Conservation (phyloP, 139 green algal genomes). For the Chlamydomonas applanata region DNA sequence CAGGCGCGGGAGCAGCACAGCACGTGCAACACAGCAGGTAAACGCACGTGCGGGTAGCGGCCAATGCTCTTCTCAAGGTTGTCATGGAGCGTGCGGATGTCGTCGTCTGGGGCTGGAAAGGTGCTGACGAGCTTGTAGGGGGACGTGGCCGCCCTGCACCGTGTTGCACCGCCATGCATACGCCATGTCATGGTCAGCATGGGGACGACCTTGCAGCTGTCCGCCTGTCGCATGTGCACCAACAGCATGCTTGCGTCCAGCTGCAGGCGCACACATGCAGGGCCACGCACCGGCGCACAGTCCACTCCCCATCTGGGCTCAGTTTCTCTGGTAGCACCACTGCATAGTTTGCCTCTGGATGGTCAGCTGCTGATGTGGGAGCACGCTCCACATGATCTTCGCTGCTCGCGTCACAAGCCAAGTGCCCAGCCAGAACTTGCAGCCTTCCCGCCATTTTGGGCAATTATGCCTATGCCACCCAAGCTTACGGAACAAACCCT, state of each 20-base stretch:
- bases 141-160: conserved; percentile 57
- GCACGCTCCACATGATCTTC: neutral
- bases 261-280: no score
- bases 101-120: conserved; percentile 69
- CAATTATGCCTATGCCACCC: no score
- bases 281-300: conserved; percentile 67
- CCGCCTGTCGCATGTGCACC: no score
- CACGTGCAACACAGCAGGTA: no score
- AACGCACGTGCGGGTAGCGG: conserved; percentile 63
- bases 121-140: conserved; percentile 73
- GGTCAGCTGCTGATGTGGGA: neutral
- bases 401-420: neutral
- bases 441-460: no score
- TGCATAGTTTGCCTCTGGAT: conserved; percentile 19
- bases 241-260: no score
- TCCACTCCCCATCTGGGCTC: conserved; percentile 59
- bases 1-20: no score
- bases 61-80: conserved; percentile 73
- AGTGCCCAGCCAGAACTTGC: neutral
- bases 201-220: neutral
- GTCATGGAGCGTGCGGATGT: conserved; percentile 91
- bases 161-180: no score
- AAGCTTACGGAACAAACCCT: no score
- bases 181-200: neutral
- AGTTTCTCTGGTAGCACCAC: conserved; percentile 77